Evolutionary conservation across 495 filamentous ascomycete species (phyloP).

Genomic region (Neurospora sp.): DNA sequence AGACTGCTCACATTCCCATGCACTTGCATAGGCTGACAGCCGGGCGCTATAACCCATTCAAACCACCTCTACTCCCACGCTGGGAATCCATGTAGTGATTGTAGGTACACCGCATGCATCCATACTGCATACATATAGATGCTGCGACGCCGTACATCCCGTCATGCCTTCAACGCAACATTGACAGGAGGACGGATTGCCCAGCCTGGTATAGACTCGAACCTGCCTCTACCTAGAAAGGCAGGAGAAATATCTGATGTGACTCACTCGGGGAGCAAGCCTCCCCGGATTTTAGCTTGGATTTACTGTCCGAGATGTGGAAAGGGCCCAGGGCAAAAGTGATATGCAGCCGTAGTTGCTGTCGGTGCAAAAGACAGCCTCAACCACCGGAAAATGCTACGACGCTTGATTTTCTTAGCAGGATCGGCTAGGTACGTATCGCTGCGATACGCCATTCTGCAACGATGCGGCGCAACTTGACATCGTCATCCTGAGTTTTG

Average conservation of each 20-base stretch:
- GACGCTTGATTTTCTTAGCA: not conserved
- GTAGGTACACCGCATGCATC: not conserved
- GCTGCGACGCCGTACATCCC: not conserved
- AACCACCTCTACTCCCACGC: not conserved
- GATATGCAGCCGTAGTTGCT: not conserved
- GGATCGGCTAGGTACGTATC: not conserved
- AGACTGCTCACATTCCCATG: not conserved
- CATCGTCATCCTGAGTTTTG: not conserved
- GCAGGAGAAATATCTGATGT: not conserved
- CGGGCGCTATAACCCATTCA: not conserved
- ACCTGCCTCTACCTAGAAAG: not conserved
- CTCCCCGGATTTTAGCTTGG: not conserved
- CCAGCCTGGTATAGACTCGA: not conserved
- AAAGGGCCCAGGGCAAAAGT: not conserved
- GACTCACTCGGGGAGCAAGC: not conserved
- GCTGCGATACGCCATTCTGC: not conserved
- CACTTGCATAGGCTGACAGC: not conserved
- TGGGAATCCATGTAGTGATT: not conserved
- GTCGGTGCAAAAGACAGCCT: not conserved
- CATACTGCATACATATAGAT: not conserved
- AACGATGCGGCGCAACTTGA: not conserved
- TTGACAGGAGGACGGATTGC: not conserved
- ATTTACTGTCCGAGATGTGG: not conserved
- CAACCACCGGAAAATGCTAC: not conserved
- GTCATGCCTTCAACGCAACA: not conserved